Percentiles rank a stretch among this genome's conserved stretches.
Conservation (phyloP, 441 rosid genomes). For the Manihot esculenta region DNA sequence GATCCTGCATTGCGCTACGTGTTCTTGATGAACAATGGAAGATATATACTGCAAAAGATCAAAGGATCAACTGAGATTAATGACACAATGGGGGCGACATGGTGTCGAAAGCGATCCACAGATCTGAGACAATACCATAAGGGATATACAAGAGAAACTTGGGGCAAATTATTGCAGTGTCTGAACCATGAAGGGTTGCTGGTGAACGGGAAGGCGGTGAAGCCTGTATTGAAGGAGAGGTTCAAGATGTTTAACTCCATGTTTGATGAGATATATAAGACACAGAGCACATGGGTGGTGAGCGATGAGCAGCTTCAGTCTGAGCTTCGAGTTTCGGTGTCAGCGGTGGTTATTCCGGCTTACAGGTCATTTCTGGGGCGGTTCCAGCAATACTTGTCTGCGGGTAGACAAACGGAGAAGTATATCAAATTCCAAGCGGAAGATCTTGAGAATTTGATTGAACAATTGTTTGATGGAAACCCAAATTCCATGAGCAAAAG, state of each 20-base stretch:
- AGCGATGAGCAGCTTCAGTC: constrained; percentile 88
- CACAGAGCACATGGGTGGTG: constrained; percentile 91
- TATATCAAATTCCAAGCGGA: constrained; percentile 84
- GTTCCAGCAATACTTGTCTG: constrained; percentile 59
- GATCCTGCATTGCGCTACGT: constrained; percentile 58
- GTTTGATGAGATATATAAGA: constrained; percentile 85
- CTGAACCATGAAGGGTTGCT: constrained; percentile 64
- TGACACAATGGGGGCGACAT: constrained; percentile 58
- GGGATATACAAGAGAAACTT: constrained; percentile 77
- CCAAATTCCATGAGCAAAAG: constrained; percentile 48
- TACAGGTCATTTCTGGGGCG: constrained; percentile 82
- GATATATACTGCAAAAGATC: constrained; percentile 83
- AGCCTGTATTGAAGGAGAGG: constrained; percentile 76
- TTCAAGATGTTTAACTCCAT: constrained; percentile 82
- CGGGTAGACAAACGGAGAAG: constrained; percentile 88
- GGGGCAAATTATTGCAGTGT: constrained; percentile 71
- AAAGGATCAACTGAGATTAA: constrained; percentile 63
- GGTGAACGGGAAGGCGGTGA: constrained; percentile 66
- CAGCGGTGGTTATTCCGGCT: constrained; percentile 78
- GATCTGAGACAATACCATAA: constrained; percentile 74
- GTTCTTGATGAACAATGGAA: constrained; percentile 95
- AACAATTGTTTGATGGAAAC: constrained; percentile 75
- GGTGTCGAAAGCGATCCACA: constrained; percentile 29
- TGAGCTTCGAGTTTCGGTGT: constrained; percentile 79
- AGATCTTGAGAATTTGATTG: constrained; percentile 71